Base-by-base conservation (phyloP, 2,329 filamentous ascomycete genomes). In the Hypoxylon sp. region DNA sequence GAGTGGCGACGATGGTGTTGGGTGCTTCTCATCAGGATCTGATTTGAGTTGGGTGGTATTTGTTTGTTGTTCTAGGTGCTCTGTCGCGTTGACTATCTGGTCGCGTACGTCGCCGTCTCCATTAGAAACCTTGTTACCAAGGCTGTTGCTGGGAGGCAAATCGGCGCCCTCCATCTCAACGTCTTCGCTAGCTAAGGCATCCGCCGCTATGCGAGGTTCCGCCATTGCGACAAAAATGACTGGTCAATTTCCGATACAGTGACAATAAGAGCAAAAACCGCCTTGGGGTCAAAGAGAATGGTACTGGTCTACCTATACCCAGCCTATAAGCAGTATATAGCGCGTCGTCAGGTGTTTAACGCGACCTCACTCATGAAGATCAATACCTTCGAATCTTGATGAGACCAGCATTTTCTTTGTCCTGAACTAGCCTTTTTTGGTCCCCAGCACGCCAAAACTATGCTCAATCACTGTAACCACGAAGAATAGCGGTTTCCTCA, bases 121-220 rank as follows among this genome's bases (percentile, higher is more conserved):
- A 25, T 65, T 57, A 37, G 61, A 46, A 30, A 51, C 48, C 27
- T 61, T 63, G 70, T 57, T 58, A 65, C 55, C 70, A 55, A 67
- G 54, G 54, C 70, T 70, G 55, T 68, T 73, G 67, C 65, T 61
- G 53, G 51, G 57, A 63, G 63, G 56, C 48, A 61, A 60, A 49
- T 68, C 69, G 48, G 70, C 71, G 20, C 73, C 76, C 48, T 57
- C 73, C 76, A 78, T 78, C 68, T 77, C 73, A 51, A 77, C 69
- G 63, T 78, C 73, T 61, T 78, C 76, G 51, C 51, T 55, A 35
- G 64, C 54, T 46, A 62, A 31, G 17, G 37, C 69, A 49, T 72
- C 67, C 20, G 49, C 61, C 60, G 57, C 30, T 51, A 59, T 56
- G 58, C 70, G 67, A 61, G 62, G 63, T 54, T 72, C 70, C 40